Conservation (phyloP, 1,284 basidiomycete species). For the Ceratobasidium sp. region DNA sequence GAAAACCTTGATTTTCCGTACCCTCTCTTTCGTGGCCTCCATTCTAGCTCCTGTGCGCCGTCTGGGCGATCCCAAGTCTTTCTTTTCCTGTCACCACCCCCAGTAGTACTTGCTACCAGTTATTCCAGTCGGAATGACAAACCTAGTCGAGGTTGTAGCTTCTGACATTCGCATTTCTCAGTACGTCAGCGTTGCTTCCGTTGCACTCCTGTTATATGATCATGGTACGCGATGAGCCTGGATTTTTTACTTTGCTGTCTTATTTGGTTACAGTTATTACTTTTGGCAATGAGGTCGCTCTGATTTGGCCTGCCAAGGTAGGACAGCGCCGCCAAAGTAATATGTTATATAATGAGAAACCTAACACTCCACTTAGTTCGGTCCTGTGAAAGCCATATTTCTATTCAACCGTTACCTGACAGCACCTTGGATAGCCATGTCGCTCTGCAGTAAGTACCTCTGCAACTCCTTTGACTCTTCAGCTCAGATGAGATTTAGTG, state of each 20-base stretch:
- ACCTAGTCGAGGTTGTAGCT: background rate
- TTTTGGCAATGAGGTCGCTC: slow-evolving; percentile 6
- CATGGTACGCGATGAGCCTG: slow-evolving; percentile 1
- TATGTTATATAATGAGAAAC: background rate
- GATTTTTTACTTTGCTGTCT: too few species aligned
- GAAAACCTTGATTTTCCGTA: too few species aligned
- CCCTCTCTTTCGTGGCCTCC: too few species aligned
- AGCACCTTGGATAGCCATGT: background rate
- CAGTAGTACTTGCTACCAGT: too few species aligned
- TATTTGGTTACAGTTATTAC: too few species aligned
- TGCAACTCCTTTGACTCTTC: too few species aligned
- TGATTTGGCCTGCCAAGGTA: slow-evolving; percentile 36
- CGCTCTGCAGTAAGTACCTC: background rate
- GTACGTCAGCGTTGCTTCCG: slow-evolving; percentile 13
- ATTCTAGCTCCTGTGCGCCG: too few species aligned
- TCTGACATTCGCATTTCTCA: background rate
- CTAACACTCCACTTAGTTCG: background rate
- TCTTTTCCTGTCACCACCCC: too few species aligned
- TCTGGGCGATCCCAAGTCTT: too few species aligned
- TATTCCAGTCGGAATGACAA: too few species aligned
- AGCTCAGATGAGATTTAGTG: background rate
- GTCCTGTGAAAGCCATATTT: slow-evolving; percentile 15
- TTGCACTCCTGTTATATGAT: slow-evolving; percentile 25
- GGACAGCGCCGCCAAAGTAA: too few species aligned
- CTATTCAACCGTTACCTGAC: slow-evolving; percentile 25